Conservation (phyloP, 495 filamentous ascomycete genomes). For the Platismatia glauca region DNA sequence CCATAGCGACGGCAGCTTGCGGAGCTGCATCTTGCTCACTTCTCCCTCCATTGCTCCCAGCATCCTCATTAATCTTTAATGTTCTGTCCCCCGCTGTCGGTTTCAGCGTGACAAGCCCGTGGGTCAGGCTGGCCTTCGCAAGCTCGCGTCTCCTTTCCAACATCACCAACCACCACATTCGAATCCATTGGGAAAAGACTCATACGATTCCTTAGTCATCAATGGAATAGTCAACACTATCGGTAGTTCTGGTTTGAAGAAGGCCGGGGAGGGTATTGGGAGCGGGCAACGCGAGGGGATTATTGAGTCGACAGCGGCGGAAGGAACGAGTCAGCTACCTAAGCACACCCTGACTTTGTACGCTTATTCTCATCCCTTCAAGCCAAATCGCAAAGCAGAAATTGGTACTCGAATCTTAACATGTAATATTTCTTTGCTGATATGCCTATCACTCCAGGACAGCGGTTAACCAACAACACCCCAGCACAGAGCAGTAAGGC, state of each 20-base stretch:
- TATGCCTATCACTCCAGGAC: slow-evolving; percentile 1
- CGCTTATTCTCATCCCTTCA: not conserved
- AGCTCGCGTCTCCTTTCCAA: slow-evolving; percentile 2
- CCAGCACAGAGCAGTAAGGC: not conserved
- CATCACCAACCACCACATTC: not conserved
- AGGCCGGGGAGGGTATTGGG: not conserved
- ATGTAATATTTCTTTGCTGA: slow-evolving; percentile 1
- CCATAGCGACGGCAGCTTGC: not conserved
- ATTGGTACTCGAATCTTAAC: not conserved
- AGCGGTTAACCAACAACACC: not conserved
- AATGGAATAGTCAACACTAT: not conserved
- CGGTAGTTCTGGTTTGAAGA: not conserved
- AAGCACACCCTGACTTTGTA: not conserved
- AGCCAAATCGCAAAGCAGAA: not conserved
- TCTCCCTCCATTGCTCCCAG: not conserved
- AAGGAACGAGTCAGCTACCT: not conserved
- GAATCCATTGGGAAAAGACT: not conserved
- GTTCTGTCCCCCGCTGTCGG: not conserved
- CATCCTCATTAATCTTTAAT: slow-evolving; percentile 1
- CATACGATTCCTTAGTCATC: not conserved
- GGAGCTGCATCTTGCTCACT: not conserved
- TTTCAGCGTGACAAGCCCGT: not conserved
- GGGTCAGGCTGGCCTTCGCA: not conserved
- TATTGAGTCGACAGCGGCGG: not conserved
- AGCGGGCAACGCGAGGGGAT: not conserved